Evolutionary conservation across 1,284 basidiomycete species (phyloP), one percentile per base, ranked within the genome.

Genomic region (Pulveroboletus sp.): DNA sequence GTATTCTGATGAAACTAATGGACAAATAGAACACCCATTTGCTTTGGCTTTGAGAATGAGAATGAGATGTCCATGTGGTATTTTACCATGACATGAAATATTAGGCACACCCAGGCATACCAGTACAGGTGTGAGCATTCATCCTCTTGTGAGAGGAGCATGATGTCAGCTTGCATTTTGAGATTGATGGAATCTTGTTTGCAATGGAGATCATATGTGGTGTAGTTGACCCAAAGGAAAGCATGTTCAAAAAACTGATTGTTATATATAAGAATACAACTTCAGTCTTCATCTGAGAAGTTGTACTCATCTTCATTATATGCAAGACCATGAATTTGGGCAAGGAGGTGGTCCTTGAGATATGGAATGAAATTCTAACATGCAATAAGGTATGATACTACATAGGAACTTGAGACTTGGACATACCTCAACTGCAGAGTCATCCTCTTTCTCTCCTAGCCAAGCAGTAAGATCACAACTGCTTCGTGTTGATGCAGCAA

Each of bases 161-260:
- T 62, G 22, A 64, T 54, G 28, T 59, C 50, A 0, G 49, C 24
- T 17, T 28, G 33, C 3, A n/a, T 51, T 0, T 20, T 6, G 0
- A 65, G 60, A 20, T 65, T 69, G 9, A 74, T 46, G 2, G 63
- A 53, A 43, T 74, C 71, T 49, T 72, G 64, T 22, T 62, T 56
- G 0, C 53, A 53, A 10, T 36, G 54, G 4, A 72, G 54, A 52
- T 74, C 56, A 24, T 74, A 74, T 0, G 67, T 71, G 2, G 64
- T 74, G 40, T 63, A 72, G 28, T 72, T 70, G 49, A 70, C 42
- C 1, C 36, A 26, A 7, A 66, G 1, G 5, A 57, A 54, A 8
- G 57, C 52, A 9, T 62, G 59, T 2, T 46, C 6, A 36, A 60
- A 68, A 9, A 64, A 36, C 24, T 54, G 44, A 29, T 54, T 31